These are phyloP conservation scores for Penicillium soppii DNA, from an alignment of 495 filamentous ascomycete species.

Conservation along the genomic window DNA sequence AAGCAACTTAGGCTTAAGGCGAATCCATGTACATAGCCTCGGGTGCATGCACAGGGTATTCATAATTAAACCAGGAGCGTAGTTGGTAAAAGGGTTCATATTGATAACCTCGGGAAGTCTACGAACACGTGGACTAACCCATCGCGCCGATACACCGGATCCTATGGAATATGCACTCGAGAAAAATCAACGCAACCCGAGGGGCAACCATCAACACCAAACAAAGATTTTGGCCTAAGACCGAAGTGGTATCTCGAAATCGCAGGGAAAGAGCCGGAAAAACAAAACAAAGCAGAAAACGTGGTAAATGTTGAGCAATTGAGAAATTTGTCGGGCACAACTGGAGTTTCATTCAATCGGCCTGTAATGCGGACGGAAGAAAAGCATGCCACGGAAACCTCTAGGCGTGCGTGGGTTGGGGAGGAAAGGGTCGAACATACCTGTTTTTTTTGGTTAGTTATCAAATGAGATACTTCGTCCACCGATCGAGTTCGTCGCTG, in stretches of 20 bases:
- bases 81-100: neutral
- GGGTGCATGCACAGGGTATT: too few relatives aligned
- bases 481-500: slow-evolving; percentile 14
- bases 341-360: neutral
- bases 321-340: neutral
- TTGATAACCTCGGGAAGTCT: neutral
- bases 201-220: slow-evolving; percentile 13
- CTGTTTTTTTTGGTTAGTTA: slow-evolving; percentile 8
- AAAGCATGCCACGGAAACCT: neutral
- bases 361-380: neutral
- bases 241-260: slow-evolving; percentile 20
- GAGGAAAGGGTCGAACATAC: slow-evolving; percentile 18
- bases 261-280: neutral
- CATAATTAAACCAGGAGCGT: neutral
- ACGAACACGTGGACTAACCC: slow-evolving; percentile 1
- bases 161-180: slow-evolving; percentile 4
- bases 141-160: slow-evolving; percentile 11
- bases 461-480: neutral
- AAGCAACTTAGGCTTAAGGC: too few relatives aligned
- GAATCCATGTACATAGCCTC: too few relatives aligned
- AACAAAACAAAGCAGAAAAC: slow-evolving; percentile 1
- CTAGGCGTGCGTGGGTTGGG: neutral
- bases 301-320: neutral
- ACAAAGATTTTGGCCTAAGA: slow-evolving; percentile 10
- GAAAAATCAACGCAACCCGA: neutral